Conservation (phyloP, 495 filamentous ascomycete genomes). For the Cryomyces antarcticus region DNA sequence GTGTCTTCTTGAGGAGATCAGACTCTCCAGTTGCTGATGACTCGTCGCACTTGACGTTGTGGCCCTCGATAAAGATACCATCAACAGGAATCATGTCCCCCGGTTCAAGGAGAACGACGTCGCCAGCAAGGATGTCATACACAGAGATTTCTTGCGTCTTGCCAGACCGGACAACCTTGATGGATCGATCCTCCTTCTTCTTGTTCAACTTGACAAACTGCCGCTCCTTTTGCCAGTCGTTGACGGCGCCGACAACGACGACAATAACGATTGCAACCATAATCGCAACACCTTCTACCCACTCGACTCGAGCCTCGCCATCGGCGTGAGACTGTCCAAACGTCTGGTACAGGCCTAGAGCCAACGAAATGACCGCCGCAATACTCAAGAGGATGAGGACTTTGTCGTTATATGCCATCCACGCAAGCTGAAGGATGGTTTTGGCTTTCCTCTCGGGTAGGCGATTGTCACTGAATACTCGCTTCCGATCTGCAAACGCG, state of each 20-base stretch:
- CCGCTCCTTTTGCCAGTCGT: constrained; percentile 26
- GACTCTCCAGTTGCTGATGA: constrained; percentile 52
- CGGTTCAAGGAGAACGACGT: constrained; percentile 67
- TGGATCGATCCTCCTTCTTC: constrained; percentile 30
- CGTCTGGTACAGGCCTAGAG: constrained; percentile 53
- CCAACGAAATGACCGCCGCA: constrained; percentile 67
- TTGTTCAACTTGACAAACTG: constrained; percentile 27
- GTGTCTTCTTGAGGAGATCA: constrained; percentile 43
- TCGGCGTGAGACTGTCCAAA: constrained; percentile 19
- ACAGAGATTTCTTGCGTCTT: constrained; percentile 58
- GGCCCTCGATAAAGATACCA: constrained; percentile 19
- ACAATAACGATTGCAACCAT: constrained; percentile 25
- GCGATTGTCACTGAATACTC: constrained; percentile 48
- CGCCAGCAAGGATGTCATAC: constrained; percentile 64
- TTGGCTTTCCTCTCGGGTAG: constrained; percentile 56
- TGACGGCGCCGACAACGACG: constrained; percentile 22
- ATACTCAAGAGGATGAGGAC: constrained; percentile 59
- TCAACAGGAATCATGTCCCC: constrained; percentile 51
- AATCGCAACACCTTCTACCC: constrained; percentile 29
- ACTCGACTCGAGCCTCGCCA: constrained; percentile 19
- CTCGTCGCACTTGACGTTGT: constrained; percentile 44
- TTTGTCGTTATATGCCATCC: constrained; percentile 72
- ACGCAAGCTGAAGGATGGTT: constrained; percentile 49
- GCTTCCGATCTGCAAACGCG: constrained; percentile 38
- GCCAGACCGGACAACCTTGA: constrained; percentile 62